Evolutionary conservation across 805 yeast species (phyloP), one percentile per base, ranked within the genome.

Genomic region (Saturnispora dispora): DNA sequence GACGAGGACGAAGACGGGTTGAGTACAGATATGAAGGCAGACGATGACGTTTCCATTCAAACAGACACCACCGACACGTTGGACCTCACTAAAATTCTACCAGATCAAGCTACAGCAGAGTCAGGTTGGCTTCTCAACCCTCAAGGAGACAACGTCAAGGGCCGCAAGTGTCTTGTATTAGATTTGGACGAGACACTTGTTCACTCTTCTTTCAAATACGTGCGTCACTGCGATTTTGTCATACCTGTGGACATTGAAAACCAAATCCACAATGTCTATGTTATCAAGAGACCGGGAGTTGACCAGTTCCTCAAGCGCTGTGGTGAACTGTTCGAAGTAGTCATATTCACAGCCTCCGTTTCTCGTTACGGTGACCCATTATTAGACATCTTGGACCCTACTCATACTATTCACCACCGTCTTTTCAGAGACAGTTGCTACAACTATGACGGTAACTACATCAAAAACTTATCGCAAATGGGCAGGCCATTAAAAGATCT

Each of bases 131-230:
- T 89, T 47, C 70, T 91, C 56, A 79, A 84, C 48, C 76, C 80
- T 23, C 75, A 79, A 44, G 68, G 71, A 23, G 60, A 66, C 8
- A 64, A 69, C 46, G 74, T 85, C 51, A 70, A 74, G 47, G 77
- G 78, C 51, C 82, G 85, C 53, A 93, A 93, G 67, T 90, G 97
- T 67, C 75, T 93, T 33, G 86, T 93, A 13, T 74, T 93, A 50
- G 99, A 93, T 68, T 72, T 93, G 56, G 99, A 93, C 68, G 99
- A 93, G 68, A 93, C 99, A 2, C 76, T 93, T 53, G 99, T 93
- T 32, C 99, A 93, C 67, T 87, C 96, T 1, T 84, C 95, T 6
- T 93, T 93, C 74, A 90, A 91, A 67, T 88, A 84, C 66, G 76
- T 93, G 52, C 80, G 95, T 53, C 85, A 89, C 44, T 96, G 96